Evolutionary conservation across 129 eudicot species (phyloP).

Genomic region (Sambucus nigra): DNA sequence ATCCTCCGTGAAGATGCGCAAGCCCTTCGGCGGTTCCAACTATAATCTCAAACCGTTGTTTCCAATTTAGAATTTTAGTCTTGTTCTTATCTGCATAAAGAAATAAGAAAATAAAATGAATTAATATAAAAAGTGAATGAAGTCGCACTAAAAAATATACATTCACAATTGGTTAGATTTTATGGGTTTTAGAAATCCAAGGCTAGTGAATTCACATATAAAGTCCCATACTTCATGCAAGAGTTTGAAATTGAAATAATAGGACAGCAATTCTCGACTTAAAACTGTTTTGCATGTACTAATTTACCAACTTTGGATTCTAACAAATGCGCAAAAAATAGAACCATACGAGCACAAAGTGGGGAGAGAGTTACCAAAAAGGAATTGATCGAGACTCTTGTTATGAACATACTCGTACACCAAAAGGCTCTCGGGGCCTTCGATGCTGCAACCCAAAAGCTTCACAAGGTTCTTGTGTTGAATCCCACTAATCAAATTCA

Average conservation of each 20-base stretch:
- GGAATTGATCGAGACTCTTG: slow-evolving; percentile 64
- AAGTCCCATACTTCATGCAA: no score
- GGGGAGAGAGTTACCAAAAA: slow-evolving; percentile 35
- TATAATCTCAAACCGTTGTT: slow-evolving; percentile 48
- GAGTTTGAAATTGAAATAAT: no score
- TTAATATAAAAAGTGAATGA: no score
- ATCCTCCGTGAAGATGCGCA: slow-evolving; percentile 61
- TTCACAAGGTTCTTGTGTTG: slow-evolving; percentile 79
- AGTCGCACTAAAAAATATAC: not conserved
- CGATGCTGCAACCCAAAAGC: slow-evolving; percentile 82
- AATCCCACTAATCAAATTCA: slow-evolving; percentile 60
- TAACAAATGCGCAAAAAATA: no score
- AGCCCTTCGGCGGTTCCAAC: slow-evolving; percentile 82
- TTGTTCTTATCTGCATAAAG: slow-evolving; percentile 42
- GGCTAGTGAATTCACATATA: no score
- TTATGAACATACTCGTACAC: slow-evolving; percentile 72
- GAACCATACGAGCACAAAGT: no score
- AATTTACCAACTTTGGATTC: no score
- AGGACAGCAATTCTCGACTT: no score
- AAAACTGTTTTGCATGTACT: no score
- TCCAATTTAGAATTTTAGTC: slow-evolving; percentile 43
- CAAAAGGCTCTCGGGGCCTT: slow-evolving; percentile 83
- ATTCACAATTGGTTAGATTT: no score
- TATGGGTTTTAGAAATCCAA: no score
- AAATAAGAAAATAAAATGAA: not conserved